Base-by-base conservation (phyloP, 176 grass and related monocot genomes). In the Otatea glauca region DNA sequence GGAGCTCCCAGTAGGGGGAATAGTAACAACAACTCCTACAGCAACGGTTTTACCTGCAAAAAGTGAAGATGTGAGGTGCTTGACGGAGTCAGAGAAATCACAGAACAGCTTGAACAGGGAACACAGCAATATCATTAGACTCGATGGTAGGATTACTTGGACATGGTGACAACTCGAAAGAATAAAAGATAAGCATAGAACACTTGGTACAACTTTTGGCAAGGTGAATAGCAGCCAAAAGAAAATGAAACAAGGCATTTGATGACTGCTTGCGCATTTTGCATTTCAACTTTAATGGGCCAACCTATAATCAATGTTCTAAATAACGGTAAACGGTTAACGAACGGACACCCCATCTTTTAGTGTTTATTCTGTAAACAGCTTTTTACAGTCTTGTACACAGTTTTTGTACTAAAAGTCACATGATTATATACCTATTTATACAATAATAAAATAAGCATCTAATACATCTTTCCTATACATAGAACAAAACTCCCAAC, bases 41-140 rank as follows among this genome's bases (percentile, higher is more conserved):
- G 89, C 92, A 47, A 94, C 82, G 27, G 90, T 94, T 90, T 92
- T 94, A 37, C 92, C 90, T 92, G 87, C 65, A 85, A 85, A 25
- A 73, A 73, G 35, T 73, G 7, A 34, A 23, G 44, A 65, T 25
- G 44, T 41, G 54, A 75, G n/a, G 13, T 41, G 69, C 18, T 53
- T 65, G 56, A 23, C n/a, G 9, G 9, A 45, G 54, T 44, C 51
- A 18, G 8, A 71, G 16, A 60, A 73, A 68, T 62, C 23, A 59
- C 6, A 81, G 34, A 59, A 41, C 20, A 66, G 53, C 32, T 53
- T 50, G 15, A 54, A 18, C 1, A 72, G 6, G 21, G 55, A 77
- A 76, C 23, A 61, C 55, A 77, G 9, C 9, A 68, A 62, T 78
- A 10, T 54, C 60, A 68, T 67, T 53, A 80, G 21, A 77, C 15